These are phyloP conservation scores for Lipomyces sp. DNA, from an alignment of 805 yeast species.

Conservation along the genomic window DNA sequence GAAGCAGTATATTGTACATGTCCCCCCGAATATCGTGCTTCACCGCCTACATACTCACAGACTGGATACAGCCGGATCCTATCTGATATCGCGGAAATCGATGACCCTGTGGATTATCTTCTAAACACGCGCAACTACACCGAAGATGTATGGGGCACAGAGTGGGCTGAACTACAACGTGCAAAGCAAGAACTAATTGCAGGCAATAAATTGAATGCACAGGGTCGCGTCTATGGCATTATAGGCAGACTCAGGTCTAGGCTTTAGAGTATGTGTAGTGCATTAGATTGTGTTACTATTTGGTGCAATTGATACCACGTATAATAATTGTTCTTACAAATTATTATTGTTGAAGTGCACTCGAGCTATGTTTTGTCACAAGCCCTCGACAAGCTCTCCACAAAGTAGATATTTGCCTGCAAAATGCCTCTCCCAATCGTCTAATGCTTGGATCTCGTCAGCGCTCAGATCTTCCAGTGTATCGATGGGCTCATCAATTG, in stretches of 20 bases:
- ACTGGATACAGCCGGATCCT: slow-evolving; percentile 18
- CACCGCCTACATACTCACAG: slow-evolving; percentile 21
- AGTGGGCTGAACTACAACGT: slow-evolving; percentile 26
- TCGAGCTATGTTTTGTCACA: not conserved
- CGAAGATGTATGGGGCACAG: slow-evolving; percentile 37
- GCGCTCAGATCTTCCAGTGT: slow-evolving; percentile 61
- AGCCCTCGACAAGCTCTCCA: slow-evolving; percentile 61
- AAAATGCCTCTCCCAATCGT: slow-evolving; percentile 86
- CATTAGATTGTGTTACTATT: not conserved
- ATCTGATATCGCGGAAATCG: slow-evolving; percentile 16
- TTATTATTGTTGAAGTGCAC: no score
- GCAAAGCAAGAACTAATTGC: slow-evolving; percentile 22
- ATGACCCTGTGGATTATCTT: slow-evolving; percentile 36
- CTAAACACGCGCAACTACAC: slow-evolving; percentile 29
- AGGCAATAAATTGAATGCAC: slow-evolving; percentile 25
- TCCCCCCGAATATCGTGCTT: slow-evolving; percentile 17
- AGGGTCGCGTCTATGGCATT: slow-evolving; percentile 14
- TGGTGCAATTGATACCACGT: not conserved
- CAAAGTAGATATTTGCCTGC: slow-evolving; percentile 78
- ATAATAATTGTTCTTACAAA: no score
- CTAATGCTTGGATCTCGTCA: slow-evolving; percentile 67
- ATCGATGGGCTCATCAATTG: slow-evolving; percentile 80
- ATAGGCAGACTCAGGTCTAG: slow-evolving; percentile 24
- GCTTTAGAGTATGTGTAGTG: slow-evolving; percentile 5
- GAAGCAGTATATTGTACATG: slow-evolving; percentile 20